A percentile compares a stretch with the other conserved stretches of the same genome.
phyloP scores from a whole-genome alignment of 2,329 filamentous ascomycete species.

The Tolypocladium guangdongense region DNA sequence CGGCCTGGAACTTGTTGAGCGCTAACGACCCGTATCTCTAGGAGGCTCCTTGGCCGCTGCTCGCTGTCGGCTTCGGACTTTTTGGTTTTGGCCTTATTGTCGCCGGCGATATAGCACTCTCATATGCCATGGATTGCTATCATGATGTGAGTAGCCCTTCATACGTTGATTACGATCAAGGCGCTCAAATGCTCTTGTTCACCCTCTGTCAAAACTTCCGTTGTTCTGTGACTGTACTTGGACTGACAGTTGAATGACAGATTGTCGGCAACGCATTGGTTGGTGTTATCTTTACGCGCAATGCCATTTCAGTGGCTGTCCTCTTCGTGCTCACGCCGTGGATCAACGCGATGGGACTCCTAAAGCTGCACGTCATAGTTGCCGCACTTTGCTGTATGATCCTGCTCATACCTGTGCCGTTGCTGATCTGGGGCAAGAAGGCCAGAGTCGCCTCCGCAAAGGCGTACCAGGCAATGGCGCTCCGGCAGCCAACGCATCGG shows the following conservation, averaged over 20 bases:
- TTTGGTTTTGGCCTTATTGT: conserved; percentile 26
- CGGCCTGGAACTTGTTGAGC: too few relatives aligned
- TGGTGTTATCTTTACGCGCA: conserved; percentile 12
- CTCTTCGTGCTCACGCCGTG: conserved; percentile 11
- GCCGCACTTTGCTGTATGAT: conserved; percentile 1
- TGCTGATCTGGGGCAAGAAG: conserved; percentile 7
- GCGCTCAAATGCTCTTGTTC: background rate
- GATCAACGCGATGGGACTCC: conserved; percentile 13
- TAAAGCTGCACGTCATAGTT: conserved; percentile 5
- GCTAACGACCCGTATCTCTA: conserved; percentile 1
- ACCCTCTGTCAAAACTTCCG: background rate
- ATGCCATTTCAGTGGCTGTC: conserved; percentile 10
- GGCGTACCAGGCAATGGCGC: conserved; percentile 2
- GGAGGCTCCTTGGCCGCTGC: conserved; percentile 27
- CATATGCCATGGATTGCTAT: conserved; percentile 24
- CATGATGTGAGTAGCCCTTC: conserved; percentile 16
- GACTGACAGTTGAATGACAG: conserved; percentile 3
- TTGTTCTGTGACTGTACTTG: background rate
- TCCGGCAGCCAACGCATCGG: conserved; percentile 5
- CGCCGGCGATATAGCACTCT: conserved; percentile 21
- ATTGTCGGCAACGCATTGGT: conserved; percentile 14
- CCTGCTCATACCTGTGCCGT: conserved; percentile 3
- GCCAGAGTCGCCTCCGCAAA: conserved; percentile 3
- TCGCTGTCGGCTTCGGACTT: conserved; percentile 21
- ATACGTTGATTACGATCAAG: background rate